Conservation (phyloP, 306 rosid genomes). For the Quercus alba region DNA sequence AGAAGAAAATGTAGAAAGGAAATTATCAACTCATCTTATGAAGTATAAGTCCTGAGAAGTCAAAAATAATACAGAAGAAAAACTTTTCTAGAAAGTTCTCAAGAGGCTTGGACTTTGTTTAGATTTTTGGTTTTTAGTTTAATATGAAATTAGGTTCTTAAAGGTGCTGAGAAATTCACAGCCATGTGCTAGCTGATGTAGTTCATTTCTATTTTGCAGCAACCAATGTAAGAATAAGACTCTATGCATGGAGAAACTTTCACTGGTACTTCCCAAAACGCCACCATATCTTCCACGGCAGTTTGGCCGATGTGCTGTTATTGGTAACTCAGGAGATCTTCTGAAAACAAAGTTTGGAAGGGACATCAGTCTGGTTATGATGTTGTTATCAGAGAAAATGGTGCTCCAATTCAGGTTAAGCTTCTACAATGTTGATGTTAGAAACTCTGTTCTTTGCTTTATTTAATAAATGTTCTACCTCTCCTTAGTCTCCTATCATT, state of each 20-base stretch:
- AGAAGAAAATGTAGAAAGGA: not conserved
- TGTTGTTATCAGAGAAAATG: slow-evolving; percentile 91
- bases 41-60: not conserved
- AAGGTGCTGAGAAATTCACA: not conserved
- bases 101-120: not conserved
- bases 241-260: slow-evolving; percentile 81
- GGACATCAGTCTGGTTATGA: slow-evolving; percentile 78
- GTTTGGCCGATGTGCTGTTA: slow-evolving; percentile 93
- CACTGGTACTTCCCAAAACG: slow-evolving; percentile 83
- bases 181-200: not conserved
- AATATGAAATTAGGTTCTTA: not conserved
- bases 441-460: slow-evolving; percentile 2
- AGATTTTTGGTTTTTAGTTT: not conserved
- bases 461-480: slow-evolving; percentile 16
- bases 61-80: slow-evolving; percentile 9
- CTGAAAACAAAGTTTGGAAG: slow-evolving; percentile 86
- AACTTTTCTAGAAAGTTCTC: slow-evolving; percentile 12
- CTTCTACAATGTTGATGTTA: slow-evolving; percentile 7
- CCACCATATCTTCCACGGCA: slow-evolving; percentile 87
- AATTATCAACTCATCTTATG: not conserved
- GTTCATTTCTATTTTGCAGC: slow-evolving; percentile 47
- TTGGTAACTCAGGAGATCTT: slow-evolving; percentile 97
- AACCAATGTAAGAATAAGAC: slow-evolving; percentile 75
- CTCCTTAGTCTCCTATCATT: not conserved
- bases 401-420: slow-evolving; percentile 84